These are phyloP conservation scores for Xylaria sp. DNA, from an alignment of 2,329 filamentous ascomycete genomes.

Conservation along the genomic window DNA sequence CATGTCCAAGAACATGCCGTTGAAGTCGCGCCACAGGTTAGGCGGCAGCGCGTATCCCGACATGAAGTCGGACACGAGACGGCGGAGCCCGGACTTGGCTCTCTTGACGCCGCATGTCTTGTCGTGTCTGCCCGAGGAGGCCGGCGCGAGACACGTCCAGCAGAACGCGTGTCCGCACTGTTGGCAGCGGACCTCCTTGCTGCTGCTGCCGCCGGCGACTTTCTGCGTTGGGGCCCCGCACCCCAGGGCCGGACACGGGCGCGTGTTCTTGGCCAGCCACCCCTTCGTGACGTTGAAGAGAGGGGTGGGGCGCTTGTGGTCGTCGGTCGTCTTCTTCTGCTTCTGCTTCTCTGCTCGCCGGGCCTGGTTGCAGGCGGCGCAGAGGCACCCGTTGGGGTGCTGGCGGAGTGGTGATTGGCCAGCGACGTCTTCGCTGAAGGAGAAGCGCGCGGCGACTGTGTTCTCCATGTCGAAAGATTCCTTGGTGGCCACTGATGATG, in stretches of 20 bases:
- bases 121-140: background rate
- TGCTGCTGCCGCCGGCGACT: background rate
- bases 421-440: background rate
- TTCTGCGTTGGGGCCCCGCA: background rate
- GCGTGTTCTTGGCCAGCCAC: background rate
- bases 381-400: background rate
- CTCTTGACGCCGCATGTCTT: background rate
- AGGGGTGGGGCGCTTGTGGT: too few relatives aligned
- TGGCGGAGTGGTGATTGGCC: background rate
- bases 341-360: background rate
- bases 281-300: background rate
- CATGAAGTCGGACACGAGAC: background rate
- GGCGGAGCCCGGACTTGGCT: background rate
- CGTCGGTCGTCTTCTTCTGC: too few relatives aligned
- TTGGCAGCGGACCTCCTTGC: background rate
- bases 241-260: background rate
- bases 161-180: conserved; percentile 11
- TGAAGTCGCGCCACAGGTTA: background rate
- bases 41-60: background rate
- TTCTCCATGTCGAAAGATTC: background rate
- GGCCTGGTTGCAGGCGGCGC: background rate
- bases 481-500: too few relatives aligned
- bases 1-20: background rate
- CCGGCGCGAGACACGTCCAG: conserved; percentile 7
- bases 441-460: background rate